phyloP scores from a whole-genome alignment of 2,329 filamentous ascomycete genomes.

The Coniochaeta sp. region DNA sequence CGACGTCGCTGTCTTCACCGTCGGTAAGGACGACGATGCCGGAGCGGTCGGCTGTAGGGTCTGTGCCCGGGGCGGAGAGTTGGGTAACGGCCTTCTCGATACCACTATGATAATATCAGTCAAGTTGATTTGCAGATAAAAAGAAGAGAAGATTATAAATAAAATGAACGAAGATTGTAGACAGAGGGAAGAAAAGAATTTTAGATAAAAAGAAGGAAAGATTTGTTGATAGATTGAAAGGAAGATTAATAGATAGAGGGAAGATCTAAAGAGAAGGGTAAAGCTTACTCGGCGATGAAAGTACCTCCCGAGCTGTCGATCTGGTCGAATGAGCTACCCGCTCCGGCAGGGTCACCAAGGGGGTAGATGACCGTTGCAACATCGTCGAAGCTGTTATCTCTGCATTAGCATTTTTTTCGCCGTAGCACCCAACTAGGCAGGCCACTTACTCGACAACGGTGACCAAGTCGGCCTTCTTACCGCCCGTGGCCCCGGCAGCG shows the following conservation, averaged over 20 bases:
- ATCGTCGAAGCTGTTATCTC: slow-evolving; percentile 8
- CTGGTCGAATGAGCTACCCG: slow-evolving; percentile 7
- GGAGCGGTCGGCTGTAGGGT: slow-evolving; percentile 8
- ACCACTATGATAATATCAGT: slow-evolving; percentile 4
- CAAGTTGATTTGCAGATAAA: no score
- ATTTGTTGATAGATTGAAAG: no score
- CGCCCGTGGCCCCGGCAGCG: slow-evolving; percentile 4
- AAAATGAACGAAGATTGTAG: no score
- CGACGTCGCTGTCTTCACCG: slow-evolving; percentile 9
- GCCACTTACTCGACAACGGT: slow-evolving; percentile 11
- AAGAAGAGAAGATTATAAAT: no score
- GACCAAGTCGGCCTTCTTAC: slow-evolving; percentile 9
- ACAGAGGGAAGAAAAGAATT: not conserved
- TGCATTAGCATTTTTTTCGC: not conserved
- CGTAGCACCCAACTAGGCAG: no score
- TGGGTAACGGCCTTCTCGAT: slow-evolving; percentile 10
- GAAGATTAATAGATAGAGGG: no score
- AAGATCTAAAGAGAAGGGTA: no score
- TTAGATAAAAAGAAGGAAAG: no score
- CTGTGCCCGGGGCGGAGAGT: slow-evolving; percentile 5
- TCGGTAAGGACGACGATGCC: slow-evolving; percentile 13
- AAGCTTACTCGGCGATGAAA: slow-evolving; percentile 7
- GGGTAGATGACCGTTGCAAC: slow-evolving; percentile 9
- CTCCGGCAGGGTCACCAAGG: slow-evolving; percentile 10
- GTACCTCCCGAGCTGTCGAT: slow-evolving; percentile 11